Evolutionary conservation across 1,139 yeast species (phyloP), one percentile per base, ranked within the genome.

Genomic region (Zygoascus sp.): DNA sequence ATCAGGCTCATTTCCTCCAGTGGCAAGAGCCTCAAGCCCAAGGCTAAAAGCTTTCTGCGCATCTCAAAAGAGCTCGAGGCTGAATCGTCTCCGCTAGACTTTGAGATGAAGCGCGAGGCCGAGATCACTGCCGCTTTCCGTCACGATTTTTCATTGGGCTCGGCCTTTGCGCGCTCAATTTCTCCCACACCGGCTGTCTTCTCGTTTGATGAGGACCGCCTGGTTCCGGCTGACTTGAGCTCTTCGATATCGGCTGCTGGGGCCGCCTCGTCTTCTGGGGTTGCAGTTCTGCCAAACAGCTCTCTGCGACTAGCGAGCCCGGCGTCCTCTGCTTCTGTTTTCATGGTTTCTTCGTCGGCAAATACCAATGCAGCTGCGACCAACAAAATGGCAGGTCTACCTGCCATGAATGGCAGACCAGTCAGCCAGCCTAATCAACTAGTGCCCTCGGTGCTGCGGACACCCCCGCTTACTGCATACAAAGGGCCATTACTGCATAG

Each of bases 81-180:
- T 16, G 69, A 65, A 50, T 30, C 50, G 48, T 52, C 63, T 15
- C 69, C 69, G 1, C 47, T 60, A 32, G 69, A 63, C 37, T 61
- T 52, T 34, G 69, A 65, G 49, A 58, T 65, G 36, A 53, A 57
- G 43, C 61, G 55, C 4, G 69, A 65, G 45, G 66, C 67, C 1
- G 64, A 61, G 32, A 53, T 64, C 25, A 64, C 69, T 20, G 49
- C 54, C 20, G 58, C 65, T 11, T 50, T 65, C 22, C 52, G 67
- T 15, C 25, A 20, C 9, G 39, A 35, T 5, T 35, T n/a, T 17
- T 21, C 27, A 2, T 30, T 27, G 20, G 11, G 15, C 17, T 13
- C 30, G n/a, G 10, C 32, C n/a, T 32, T 21, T 17, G 27, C 44
- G 13, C 48, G 27, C 15, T 20, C 34, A 27, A 2, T 35, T 39